These are phyloP conservation scores for Circinella minor DNA, from an alignment of 371 early-diverging fungal species.

Conservation along the genomic window DNA sequence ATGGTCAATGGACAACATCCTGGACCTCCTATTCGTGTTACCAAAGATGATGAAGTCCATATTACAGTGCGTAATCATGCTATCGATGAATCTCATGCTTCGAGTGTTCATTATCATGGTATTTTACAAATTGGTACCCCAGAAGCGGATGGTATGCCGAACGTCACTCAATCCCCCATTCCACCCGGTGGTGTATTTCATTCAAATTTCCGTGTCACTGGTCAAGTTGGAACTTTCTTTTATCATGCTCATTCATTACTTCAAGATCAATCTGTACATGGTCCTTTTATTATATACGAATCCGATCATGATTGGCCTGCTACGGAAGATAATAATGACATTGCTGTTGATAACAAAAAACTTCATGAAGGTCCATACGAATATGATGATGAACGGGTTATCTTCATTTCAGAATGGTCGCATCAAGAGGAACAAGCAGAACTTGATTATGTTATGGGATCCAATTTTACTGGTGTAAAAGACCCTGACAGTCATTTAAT, in stretches of 20 bases:
- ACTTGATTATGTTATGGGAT: constrained; percentile 29
- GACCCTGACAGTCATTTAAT: constrained; percentile 46
- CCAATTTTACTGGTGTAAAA: constrained; percentile 25
- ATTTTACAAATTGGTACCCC: constrained; percentile 42
- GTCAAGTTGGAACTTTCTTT: constrained; percentile 52
- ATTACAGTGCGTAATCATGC: constrained; percentile 38
- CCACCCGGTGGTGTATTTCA: constrained; percentile 32
- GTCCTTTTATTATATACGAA: constrained; percentile 53
- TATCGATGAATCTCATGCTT: constrained; percentile 8
- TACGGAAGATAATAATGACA: neutral
- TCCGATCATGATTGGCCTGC: constrained; percentile 31
- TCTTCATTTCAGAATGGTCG: constrained; percentile 54
- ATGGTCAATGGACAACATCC: constrained; percentile 50
- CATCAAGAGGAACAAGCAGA: constrained; percentile 30
- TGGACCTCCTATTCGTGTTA: constrained; percentile 43
- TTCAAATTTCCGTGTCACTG: constrained; percentile 33
- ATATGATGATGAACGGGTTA: constrained; percentile 49
- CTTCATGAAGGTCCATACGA: constrained; percentile 38
- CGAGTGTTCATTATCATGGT: constrained; percentile 48
- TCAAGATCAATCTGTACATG: constrained; percentile 43
- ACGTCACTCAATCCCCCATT: constrained; percentile 45
- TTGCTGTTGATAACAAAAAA: neutral
- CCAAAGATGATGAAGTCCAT: constrained; percentile 36
- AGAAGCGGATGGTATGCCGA: constrained; percentile 50
- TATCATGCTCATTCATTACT: constrained; percentile 50